Conservation (phyloP, 2,329 filamentous ascomycete genomes). For the Apiospora sp. region DNA sequence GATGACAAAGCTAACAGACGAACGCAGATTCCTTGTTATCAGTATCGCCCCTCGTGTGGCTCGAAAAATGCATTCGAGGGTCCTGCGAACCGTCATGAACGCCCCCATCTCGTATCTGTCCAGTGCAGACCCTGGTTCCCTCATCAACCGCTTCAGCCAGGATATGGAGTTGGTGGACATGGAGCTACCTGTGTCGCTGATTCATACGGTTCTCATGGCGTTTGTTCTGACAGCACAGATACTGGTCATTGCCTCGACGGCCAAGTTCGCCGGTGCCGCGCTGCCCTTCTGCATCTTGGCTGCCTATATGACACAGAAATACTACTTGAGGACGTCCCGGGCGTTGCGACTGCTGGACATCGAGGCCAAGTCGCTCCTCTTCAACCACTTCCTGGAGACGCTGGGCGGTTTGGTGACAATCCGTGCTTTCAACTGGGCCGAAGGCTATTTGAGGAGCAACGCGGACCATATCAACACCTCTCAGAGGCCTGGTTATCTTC, state of each 20-base stretch:
- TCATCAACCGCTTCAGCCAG: conserved; percentile 29
- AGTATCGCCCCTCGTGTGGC: no score
- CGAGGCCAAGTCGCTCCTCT: neutral
- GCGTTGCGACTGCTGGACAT: conserved; percentile 13
- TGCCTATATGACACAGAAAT: neutral
- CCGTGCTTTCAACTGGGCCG: neutral
- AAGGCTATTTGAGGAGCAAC: no score
- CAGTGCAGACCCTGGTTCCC: conserved; percentile 30
- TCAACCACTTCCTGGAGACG: neutral
- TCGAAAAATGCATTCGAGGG: no score
- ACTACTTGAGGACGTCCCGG: conserved; percentile 26
- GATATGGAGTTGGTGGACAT: conserved; percentile 25
- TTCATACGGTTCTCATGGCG: neutral
- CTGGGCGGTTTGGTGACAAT: neutral
- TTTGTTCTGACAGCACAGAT: conserved; percentile 22
- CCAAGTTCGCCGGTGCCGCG: neutral
- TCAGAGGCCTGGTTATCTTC: no score
- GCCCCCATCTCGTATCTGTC: conserved; percentile 30
- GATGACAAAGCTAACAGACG: no score
- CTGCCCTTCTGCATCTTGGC: neutral
- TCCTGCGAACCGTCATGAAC: conserved; percentile 16
- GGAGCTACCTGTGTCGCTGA: conserved; percentile 1
- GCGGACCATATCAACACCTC: no score
- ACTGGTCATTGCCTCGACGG: neutral
- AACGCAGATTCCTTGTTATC: no score